Evolutionary conservation across 306 rosid species (phyloP).

Genomic region (Malus sieversii): DNA sequence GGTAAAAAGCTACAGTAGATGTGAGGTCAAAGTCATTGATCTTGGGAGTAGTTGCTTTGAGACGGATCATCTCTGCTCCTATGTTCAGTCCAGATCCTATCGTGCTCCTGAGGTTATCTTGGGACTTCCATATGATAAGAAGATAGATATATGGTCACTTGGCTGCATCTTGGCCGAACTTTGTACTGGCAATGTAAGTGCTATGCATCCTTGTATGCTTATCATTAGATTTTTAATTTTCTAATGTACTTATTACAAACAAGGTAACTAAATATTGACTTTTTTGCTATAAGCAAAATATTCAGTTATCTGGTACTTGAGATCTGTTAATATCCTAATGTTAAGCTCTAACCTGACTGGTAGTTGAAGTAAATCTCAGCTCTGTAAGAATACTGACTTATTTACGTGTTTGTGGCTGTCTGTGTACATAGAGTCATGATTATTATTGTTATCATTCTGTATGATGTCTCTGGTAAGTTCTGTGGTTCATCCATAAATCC

Average conservation of each 20-base stretch:
- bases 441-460: neutral
- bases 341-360: neutral
- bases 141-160: slow-evolving; percentile 99
- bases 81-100: slow-evolving; percentile 97
- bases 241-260: neutral
- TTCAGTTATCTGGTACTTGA: neutral
- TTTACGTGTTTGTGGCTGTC: neutral
- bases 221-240: neutral
- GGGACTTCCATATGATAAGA: slow-evolving; percentile 92
- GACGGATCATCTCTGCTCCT: slow-evolving; percentile 98
- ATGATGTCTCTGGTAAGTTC: neutral
- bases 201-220: neutral
- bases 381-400: neutral
- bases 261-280: neutral
- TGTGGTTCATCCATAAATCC: slow-evolving; percentile 1
- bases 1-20: slow-evolving; percentile 97
- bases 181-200: slow-evolving; percentile 93
- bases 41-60: slow-evolving; percentile 99
- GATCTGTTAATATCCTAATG: neutral
- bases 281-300: neutral
- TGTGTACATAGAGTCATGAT: neutral
- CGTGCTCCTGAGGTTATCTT: slow-evolving; percentile 99
- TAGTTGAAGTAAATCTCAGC: neutral
- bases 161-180: slow-evolving; percentile 99
- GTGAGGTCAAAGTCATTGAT: slow-evolving; percentile 99